Evolutionary conservation across 2,329 filamentous ascomycete genomes (phyloP).

Genomic region (Drechslerella stenobrocha): DNA sequence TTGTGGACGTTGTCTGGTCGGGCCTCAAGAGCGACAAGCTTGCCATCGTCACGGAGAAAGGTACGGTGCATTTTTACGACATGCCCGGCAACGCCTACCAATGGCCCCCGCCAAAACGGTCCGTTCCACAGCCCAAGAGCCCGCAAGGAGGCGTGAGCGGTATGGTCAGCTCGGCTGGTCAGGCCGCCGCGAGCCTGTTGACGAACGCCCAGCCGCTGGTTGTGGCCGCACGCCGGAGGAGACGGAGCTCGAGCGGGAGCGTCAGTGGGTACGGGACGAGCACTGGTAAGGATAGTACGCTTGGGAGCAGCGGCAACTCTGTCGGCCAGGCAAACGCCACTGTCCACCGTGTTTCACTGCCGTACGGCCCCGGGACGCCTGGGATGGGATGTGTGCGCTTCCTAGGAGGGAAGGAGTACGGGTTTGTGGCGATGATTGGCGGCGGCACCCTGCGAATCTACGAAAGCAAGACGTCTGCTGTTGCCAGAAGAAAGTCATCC

Average conservation of each 20-base stretch:
- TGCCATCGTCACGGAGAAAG: constrained; percentile 87
- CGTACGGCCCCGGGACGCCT: constrained; percentile 54
- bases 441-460: constrained; percentile 58
- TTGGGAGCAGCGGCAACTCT: constrained; percentile 55
- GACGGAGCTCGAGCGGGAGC: constrained; percentile 52
- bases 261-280: constrained; percentile 56
- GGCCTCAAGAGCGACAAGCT: constrained; percentile 77
- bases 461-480: constrained; percentile 51
- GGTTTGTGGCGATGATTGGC: constrained; percentile 58
- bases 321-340: constrained; percentile 59
- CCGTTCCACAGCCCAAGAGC: constrained; percentile 54
- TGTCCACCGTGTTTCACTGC: constrained; percentile 57
- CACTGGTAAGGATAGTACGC: constrained; percentile 57
- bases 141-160: constrained; percentile 57
- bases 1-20: constrained; percentile 88
- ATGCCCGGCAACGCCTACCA: constrained; percentile 79
- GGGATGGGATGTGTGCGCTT: constrained; percentile 58
- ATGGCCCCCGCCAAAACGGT: constrained; percentile 73
- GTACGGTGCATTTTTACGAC: constrained; percentile 92
- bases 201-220: constrained; percentile 67
- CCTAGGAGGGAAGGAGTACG: constrained; percentile 57
- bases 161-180: constrained; percentile 59
- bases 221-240: constrained; percentile 65
- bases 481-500: constrained; percentile 49
- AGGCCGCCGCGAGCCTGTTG: constrained; percentile 70